Conservation (phyloP, 192 early-diverging fungal genomes). For the Funneliformis geosporum region DNA sequence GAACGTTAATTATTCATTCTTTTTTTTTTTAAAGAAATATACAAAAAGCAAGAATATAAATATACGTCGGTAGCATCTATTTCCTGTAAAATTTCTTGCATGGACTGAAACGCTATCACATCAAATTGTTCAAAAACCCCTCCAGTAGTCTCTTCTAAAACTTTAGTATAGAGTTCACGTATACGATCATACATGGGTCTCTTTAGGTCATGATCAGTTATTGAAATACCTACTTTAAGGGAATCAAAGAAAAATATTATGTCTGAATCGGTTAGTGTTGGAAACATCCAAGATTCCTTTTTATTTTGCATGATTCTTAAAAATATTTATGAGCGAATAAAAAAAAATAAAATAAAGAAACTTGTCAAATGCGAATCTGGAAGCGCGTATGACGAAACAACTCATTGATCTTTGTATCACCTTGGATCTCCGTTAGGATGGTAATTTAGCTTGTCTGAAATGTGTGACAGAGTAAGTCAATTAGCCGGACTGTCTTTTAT, state of each 20-base stretch:
- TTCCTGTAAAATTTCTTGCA: neutral
- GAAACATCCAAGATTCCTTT: neutral
- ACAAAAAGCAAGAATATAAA: neutral
- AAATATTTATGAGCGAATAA: neutral
- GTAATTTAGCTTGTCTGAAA: too few species aligned
- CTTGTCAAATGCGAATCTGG: too few species aligned
- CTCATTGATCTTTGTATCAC: too few species aligned
- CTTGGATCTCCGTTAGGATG: too few species aligned
- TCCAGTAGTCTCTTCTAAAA: neutral
- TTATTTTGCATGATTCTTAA: neutral
- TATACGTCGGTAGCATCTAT: neutral
- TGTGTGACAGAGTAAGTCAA: too few species aligned
- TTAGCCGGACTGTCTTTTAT: too few species aligned
- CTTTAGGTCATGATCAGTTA: neutral
- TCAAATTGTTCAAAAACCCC: neutral
- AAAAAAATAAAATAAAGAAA: too few species aligned
- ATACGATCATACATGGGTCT: neutral
- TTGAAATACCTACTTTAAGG: neutral
- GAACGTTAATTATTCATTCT: too few species aligned
- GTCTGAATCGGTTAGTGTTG: neutral
- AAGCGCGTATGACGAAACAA: too few species aligned
- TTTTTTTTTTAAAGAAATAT: neutral
- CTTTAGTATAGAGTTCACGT: neutral
- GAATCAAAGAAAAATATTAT: neutral
- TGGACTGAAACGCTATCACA: neutral